A percentile compares a stretch with the other conserved stretches of the same genome.
These are phyloP conservation scores for Exophiala sp. DNA, from an alignment of 2,329 filamentous ascomycete genomes.

Conservation along the genomic window DNA sequence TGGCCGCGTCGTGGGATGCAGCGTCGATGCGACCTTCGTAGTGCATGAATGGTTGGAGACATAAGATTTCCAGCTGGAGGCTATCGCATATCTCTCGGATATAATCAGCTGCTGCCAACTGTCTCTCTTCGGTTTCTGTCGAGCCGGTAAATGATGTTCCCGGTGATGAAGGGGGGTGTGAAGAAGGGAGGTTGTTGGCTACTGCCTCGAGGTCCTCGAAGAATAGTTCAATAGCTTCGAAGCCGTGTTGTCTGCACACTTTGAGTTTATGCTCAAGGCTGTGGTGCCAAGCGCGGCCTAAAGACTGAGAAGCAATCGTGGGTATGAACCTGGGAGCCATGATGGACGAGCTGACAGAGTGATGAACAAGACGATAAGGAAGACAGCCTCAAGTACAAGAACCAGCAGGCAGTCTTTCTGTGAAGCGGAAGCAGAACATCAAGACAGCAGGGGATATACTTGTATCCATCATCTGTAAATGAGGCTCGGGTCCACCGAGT, in stretches of 20 bases:
- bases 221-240: constrained; percentile 68
- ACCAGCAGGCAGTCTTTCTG: background rate
- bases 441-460: background rate
- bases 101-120: constrained; percentile 20
- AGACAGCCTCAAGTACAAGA: too few relatives aligned
- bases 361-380: too few relatives aligned
- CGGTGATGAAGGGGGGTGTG: constrained; percentile 5
- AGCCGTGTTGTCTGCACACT: constrained; percentile 58
- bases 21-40: constrained; percentile 68
- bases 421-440: background rate
- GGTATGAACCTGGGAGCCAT: constrained; percentile 35
- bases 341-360: background rate
- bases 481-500: too few relatives aligned
- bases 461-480: background rate
- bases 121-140: constrained; percentile 16
- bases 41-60: constrained; percentile 59
- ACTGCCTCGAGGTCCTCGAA: constrained; percentile 67
- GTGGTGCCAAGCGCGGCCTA: constrained; percentile 68
- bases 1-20: constrained; percentile 48
- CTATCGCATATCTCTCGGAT: constrained; percentile 20
- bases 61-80: constrained; percentile 20
- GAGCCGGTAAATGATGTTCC: constrained; percentile 16
- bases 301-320: constrained; percentile 69
- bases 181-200: constrained; percentile 35
- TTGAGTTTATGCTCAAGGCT: constrained; percentile 61